Conservation (phyloP, 1,139 yeast species). For the Debaryomyces robertsiae region DNA sequence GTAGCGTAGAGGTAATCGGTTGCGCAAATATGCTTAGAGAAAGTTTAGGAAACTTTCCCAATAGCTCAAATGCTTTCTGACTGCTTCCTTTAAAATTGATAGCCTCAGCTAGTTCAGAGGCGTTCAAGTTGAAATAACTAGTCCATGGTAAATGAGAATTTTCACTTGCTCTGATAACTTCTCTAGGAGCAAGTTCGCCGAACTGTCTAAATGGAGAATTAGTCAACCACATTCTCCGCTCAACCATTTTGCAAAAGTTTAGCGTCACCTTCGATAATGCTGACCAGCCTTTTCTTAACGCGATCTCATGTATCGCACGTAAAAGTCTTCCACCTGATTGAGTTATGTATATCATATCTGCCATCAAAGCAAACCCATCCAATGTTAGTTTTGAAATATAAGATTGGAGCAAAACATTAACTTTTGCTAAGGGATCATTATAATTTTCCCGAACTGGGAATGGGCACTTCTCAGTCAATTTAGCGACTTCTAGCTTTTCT, state of each 20-base stretch:
- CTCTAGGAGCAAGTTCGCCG: constrained; percentile 60
- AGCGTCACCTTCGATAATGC: constrained; percentile 58
- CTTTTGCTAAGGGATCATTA: constrained; percentile 76
- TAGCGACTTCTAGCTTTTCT: constrained; percentile 76
- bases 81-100: constrained; percentile 73
- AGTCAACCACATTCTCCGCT: constrained; percentile 79
- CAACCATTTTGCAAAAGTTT: constrained; percentile 78
- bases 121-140: constrained; percentile 67
- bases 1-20: constrained; percentile 71
- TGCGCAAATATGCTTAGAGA: constrained; percentile 61
- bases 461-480: constrained; percentile 75
- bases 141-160: constrained; percentile 82
- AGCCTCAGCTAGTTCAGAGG: constrained; percentile 82
- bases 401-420: constrained; percentile 78
- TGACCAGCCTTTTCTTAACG: constrained; percentile 75
- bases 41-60: constrained; percentile 74
- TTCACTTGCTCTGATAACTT: constrained; percentile 74
- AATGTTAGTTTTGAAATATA: constrained; percentile 74
- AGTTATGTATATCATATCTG: constrained; percentile 91
- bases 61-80: constrained; percentile 57
- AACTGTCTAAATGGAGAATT: constrained; percentile 89
- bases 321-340: constrained; percentile 92
- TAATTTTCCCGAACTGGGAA: constrained; percentile 78
- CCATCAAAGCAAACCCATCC: constrained; percentile 87
- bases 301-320: constrained; percentile 82